phyloP scores from a whole-genome alignment of 2,329 filamentous ascomycete species.

The Dactylonectria estremocensis region DNA sequence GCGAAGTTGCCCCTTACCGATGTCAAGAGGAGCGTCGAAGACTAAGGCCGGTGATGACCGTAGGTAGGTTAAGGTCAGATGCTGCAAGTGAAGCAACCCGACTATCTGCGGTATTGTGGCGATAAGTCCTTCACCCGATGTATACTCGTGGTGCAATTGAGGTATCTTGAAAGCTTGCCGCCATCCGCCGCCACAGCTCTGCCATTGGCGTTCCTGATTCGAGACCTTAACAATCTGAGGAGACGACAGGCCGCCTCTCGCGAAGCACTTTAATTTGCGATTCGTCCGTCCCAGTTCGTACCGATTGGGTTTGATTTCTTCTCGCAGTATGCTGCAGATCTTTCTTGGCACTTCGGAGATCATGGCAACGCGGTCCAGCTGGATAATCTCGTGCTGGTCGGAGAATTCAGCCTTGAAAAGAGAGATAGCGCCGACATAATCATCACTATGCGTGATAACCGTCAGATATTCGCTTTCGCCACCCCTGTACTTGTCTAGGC shows the following conservation, averaged over 20 bases:
- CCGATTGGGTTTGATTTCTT: constrained; percentile 21
- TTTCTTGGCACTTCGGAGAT: constrained; percentile 5
- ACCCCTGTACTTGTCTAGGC: constrained; percentile 20
- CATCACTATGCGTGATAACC: constrained; percentile 17
- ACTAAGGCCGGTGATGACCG: constrained; percentile 9
- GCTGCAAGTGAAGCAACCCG: constrained; percentile 21
- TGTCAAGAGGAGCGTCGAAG: neutral
- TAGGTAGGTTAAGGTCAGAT: constrained; percentile 9
- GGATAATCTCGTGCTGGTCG: neutral
- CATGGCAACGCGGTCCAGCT: constrained; percentile 17
- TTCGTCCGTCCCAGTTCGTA: constrained; percentile 10
- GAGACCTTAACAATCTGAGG: constrained; percentile 12
- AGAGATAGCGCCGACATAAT: constrained; percentile 16
- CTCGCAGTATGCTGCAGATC: constrained; percentile 10
- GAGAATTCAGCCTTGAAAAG: constrained; percentile 14
- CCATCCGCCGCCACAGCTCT: constrained; percentile 16
- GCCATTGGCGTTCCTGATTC: constrained; percentile 1
- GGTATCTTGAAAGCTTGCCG: constrained; percentile 16
- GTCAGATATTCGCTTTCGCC: constrained; percentile 21
- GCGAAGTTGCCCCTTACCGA: no score
- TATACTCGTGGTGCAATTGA: constrained; percentile 10
- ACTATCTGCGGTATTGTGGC: constrained; percentile 26
- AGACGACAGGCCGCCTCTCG: constrained; percentile 6
- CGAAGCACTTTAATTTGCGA: constrained; percentile 22
- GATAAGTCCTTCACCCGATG: constrained; percentile 16